Evolutionary conservation across 192 early-diverging fungal genomes (phyloP), one percentile per base, ranked within the genome.

Genomic region (Funneliformis geosporum): DNA sequence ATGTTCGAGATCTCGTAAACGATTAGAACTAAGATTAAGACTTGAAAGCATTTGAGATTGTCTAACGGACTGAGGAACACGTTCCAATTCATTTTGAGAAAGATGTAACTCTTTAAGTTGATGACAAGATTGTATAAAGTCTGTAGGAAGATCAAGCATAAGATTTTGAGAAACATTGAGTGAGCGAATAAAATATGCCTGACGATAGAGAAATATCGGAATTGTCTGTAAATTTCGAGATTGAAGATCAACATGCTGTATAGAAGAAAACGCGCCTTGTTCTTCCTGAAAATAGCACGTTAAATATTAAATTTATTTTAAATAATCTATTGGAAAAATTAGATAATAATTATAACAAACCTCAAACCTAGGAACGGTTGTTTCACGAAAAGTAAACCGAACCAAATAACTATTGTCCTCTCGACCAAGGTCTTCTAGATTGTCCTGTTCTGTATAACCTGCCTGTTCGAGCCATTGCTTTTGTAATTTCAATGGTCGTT

Each of bases 371-470:
- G 88, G 86, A 40, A 87, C 85, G 10, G 84, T 87, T 0, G 87
- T 85, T 82, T 85, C 82, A 12, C 83, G 85, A 82, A 96, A 90
- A 5, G 90, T 90, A 78, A 96, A 95, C n/a, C 93, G 89, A 82
- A 90, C 91, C 23, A 95, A 79, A 59, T 95, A 95, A 60, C 92
- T 94, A 84, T 94, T 95, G 80, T 96, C 94, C 75, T 96, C 95
- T 66, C 95, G 85, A 5, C 93, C 93, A 27, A 95, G 84, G 40
- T 92, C 86, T 65, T 94, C 92, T 10, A 96, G 86, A 76, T 89
- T 91, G 83, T 97, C 95, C 60, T 88, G 83, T 28, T 89, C 89
- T 14, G 88, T 88, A 76, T 97, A 96, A 25, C 96, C 96, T 77
- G 93, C 89, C 82, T 93, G 91, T 80, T 94, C 87, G 62, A 97